A percentile compares a stretch with the other conserved stretches of the same genome.
phyloP scores from a whole-genome alignment of 768 basidiomycete genomes.

The Symmetrospora coprosmae region DNA sequence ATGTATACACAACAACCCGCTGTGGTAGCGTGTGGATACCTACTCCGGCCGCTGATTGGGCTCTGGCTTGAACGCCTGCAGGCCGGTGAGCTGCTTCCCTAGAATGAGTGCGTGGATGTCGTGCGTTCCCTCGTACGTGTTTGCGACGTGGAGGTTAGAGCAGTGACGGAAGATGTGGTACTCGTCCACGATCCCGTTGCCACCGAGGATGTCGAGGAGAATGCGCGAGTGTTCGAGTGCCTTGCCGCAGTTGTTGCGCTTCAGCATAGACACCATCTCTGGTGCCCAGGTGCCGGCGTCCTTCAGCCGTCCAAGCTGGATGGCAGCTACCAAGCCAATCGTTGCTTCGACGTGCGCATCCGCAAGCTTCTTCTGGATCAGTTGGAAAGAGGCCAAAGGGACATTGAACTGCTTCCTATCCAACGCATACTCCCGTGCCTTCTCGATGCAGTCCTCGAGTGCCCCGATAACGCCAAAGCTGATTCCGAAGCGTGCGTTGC shows the following conservation, averaged over 20 bases:
- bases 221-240: conserved; percentile 67
- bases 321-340: conserved; percentile 33
- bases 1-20: too few relatives aligned
- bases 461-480: conserved; percentile 63
- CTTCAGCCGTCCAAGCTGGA: conserved; percentile 60
- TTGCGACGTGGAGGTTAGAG: conserved; percentile 67
- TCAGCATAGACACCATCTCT: conserved; percentile 89
- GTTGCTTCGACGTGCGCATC: conserved; percentile 79
- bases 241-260: conserved; percentile 91
- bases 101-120: conserved; percentile 61
- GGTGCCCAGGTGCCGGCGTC: conserved; percentile 59
- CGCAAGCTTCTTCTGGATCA: conserved; percentile 93
- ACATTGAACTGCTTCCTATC: conserved; percentile 73
- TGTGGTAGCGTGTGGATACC: too few relatives aligned
- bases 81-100: conserved; percentile 80
- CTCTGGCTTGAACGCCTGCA: conserved; percentile 53
- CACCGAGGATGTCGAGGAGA: conserved; percentile 79
- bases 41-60: too few relatives aligned
- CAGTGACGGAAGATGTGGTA: conserved; percentile 86
- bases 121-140: conserved; percentile 40
- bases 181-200: conserved; percentile 88
- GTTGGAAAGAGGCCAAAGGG: conserved; percentile 84
- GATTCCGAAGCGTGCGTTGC: conserved; percentile 25
- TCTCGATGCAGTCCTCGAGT: conserved; percentile 72
- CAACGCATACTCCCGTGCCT: conserved; percentile 66